phyloP scores from a whole-genome alignment of 768 basidiomycete genomes.

The Lentinula lateritia region DNA sequence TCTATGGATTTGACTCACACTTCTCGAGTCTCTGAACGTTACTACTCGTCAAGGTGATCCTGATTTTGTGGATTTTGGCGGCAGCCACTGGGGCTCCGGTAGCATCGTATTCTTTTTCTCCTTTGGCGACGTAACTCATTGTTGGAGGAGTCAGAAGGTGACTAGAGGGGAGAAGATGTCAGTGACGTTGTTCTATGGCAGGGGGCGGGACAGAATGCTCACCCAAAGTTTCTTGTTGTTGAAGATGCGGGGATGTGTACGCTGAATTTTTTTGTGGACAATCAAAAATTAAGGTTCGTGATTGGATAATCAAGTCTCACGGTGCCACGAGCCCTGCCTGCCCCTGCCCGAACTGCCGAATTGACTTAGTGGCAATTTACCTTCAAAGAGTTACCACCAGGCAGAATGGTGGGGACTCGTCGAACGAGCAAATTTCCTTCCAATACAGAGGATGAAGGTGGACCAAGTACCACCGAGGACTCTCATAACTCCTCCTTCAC shows the following conservation, averaged over 20 bases:
- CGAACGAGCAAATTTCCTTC: conserved; percentile 55
- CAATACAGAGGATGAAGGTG: conserved; percentile 22
- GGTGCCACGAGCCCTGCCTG: neutral
- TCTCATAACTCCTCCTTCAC: conserved; percentile 25
- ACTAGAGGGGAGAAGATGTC: conserved; percentile 29
- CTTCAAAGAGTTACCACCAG: conserved; percentile 24
- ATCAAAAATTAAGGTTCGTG: conserved; percentile 29
- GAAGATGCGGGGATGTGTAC: conserved; percentile 6
- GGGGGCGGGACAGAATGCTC: conserved; percentile 12
- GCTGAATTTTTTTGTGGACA: conserved; percentile 32
- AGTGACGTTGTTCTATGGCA: neutral
- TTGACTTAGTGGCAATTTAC: neutral
- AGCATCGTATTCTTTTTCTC: conserved; percentile 96
- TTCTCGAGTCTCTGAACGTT: conserved; percentile 99
- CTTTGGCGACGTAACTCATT: conserved; percentile 99
- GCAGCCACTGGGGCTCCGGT: conserved; percentile 79
- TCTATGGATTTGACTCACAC: conserved; percentile 45
- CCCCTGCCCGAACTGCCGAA: neutral
- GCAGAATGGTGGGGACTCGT: conserved; percentile 34
- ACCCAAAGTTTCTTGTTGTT: conserved; percentile 34
- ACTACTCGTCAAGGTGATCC: conserved; percentile 97
- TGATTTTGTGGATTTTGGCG: conserved; percentile 97
- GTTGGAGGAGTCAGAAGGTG: conserved; percentile 79
- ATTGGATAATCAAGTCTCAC: neutral
- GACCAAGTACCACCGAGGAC: conserved; percentile 25